These are phyloP conservation scores for Cryptococcus sp. DNA, from an alignment of 1,284 basidiomycete genomes.

Conservation along the genomic window DNA sequence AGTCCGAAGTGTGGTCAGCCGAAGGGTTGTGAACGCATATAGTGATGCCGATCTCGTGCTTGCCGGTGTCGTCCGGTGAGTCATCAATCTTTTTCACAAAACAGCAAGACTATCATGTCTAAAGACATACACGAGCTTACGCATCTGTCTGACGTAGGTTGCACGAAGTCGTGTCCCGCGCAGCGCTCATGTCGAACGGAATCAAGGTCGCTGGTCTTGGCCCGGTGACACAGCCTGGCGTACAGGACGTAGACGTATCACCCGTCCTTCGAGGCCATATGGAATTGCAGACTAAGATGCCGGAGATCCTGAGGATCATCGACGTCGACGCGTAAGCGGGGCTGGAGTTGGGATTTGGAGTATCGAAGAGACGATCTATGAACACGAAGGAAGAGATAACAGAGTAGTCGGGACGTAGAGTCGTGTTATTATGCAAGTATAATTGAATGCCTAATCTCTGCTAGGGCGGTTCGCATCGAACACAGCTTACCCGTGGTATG, in stretches of 20 bases:
- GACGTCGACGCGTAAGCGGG: conserved; percentile 42
- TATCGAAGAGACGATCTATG: no score
- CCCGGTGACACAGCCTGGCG: conserved; percentile 49
- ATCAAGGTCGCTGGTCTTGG: conserved; percentile 53
- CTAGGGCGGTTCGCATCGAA: no score
- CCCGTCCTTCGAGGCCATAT: conserved; percentile 52
- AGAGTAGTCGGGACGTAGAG: no score
- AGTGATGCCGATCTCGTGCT: conserved; percentile 58
- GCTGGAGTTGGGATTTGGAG: no score
- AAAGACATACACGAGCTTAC: not conserved
- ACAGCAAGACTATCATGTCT: not conserved
- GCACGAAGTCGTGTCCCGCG: conserved; percentile 56
- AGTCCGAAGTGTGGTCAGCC: conserved; percentile 54
- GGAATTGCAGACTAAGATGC: conserved; percentile 50
- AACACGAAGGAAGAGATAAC: no score
- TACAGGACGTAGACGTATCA: conserved; percentile 55
- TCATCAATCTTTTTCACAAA: conserved; percentile 3
- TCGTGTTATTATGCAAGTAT: no score
- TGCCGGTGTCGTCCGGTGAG: conserved; percentile 56
- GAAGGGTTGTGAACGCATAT: conserved; percentile 58
- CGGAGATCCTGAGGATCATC: conserved; percentile 47
- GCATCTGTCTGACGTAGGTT: conserved; percentile 43
- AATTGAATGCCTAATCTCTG: no score
- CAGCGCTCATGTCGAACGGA: conserved; percentile 48
- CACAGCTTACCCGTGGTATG: no score